Evolutionary conservation across 129 eudicot genomes (phyloP).

Genomic region (Apium graveolens): DNA sequence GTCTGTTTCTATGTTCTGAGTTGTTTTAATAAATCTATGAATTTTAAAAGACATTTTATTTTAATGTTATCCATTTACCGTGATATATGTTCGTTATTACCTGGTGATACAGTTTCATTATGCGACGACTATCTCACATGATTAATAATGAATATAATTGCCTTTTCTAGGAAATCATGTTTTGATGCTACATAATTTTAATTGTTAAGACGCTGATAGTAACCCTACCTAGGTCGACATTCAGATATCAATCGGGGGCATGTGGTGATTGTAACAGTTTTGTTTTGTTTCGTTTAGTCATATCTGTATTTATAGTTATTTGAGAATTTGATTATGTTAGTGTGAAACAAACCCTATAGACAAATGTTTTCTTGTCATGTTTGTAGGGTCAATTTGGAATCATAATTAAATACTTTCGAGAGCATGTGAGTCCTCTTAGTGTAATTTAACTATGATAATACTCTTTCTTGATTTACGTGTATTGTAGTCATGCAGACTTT

Average conservation of each 20-base stretch:
- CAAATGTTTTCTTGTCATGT: neutral
- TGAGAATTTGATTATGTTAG: neutral
- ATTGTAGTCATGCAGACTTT: neutral
- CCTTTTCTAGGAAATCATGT: neutral
- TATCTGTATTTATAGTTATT: neutral
- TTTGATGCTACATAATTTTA: neutral
- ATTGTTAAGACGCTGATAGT: neutral
- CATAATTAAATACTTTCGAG: neutral
- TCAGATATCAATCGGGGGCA: neutral
- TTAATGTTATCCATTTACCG: neutral
- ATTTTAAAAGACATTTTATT: neutral
- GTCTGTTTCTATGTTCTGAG: neutral
- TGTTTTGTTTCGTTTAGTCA: too few species aligned
- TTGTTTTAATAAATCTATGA: neutral
- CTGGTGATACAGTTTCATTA: too few species aligned
- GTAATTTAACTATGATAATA: neutral
- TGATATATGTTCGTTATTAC: neutral
- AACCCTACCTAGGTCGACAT: neutral
- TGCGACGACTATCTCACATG: neutral
- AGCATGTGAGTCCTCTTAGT: neutral
- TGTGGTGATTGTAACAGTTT: neutral
- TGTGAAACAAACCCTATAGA: neutral
- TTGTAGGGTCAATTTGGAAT: neutral
- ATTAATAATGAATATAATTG: too few species aligned
- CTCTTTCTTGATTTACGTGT: neutral